Conservation (phyloP, 129 eudicot species). For the Arctium lappa region DNA sequence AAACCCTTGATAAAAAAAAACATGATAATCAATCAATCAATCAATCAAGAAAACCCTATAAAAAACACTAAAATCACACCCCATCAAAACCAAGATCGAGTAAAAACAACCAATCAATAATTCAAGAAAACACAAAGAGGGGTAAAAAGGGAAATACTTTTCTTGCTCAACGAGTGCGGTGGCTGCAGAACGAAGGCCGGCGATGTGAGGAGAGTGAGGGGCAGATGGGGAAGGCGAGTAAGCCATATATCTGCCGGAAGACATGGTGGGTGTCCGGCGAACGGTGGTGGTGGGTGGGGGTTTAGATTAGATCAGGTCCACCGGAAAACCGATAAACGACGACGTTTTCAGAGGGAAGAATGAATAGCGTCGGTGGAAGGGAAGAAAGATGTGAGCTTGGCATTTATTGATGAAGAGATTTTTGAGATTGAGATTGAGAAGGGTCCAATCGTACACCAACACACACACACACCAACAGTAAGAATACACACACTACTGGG, state of each 20-base stretch:
- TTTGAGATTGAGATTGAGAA: conserved; percentile 21
- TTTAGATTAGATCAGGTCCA: conserved; percentile 4
- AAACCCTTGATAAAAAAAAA: neutral
- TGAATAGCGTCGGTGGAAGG: conserved; percentile 36
- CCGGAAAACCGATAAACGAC: neutral
- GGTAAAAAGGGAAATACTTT: conserved; percentile 4
- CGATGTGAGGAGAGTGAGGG: conserved; percentile 50
- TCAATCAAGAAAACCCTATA: neutral
- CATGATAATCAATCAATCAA: neutral
- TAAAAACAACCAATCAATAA: neutral
- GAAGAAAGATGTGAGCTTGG: conserved; percentile 23
- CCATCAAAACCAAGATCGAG: conserved; percentile 11
- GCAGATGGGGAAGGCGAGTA: conserved; percentile 59
- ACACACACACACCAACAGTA: conserved; percentile 15
- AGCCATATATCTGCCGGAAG: conserved; percentile 60
- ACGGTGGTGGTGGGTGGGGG: neutral
- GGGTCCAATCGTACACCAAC: conserved; percentile 47
- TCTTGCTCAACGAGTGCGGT: conserved; percentile 38
- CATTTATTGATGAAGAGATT: conserved; percentile 23
- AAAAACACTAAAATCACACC: neutral
- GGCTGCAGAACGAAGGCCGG: conserved; percentile 33
- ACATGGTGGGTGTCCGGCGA: conserved; percentile 31
- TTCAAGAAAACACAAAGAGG: neutral
- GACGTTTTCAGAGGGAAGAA: neutral
- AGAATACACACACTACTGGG: neutral